These are phyloP conservation scores for Penstemon eatonii DNA, from an alignment of 257 asterid genomes.

Conservation along the genomic window DNA sequence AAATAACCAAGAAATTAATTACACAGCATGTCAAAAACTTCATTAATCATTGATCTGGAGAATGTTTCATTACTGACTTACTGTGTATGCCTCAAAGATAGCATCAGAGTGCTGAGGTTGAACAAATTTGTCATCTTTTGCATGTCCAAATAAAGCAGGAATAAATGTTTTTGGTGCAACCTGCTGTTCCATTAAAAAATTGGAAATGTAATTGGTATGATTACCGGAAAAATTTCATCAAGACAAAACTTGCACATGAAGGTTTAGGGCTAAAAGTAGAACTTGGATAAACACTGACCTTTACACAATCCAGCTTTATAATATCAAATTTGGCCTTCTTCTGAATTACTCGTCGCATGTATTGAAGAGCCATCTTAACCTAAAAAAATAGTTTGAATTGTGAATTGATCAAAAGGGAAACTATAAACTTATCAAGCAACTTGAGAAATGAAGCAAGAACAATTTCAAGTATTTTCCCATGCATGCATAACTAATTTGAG, in stretches of 20 bases:
- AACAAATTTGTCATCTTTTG: slow-evolving; percentile 84
- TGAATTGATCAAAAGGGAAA: slow-evolving; percentile 20
- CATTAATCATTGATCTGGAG: slow-evolving; percentile 12
- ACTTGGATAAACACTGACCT: slow-evolving; percentile 51
- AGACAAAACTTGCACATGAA: slow-evolving; percentile 3
- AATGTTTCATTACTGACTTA: slow-evolving; percentile 24
- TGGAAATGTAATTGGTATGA: slow-evolving; percentile 23
- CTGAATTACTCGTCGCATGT: slow-evolving; percentile 88
- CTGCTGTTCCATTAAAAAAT: slow-evolving; percentile 43
- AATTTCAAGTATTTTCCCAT: neutral
- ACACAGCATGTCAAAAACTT: slow-evolving; percentile 14
- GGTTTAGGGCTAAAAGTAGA: slow-evolving; percentile 25
- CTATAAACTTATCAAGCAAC: neutral
- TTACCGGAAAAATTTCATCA: neutral
- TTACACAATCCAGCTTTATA: slow-evolving; percentile 66
- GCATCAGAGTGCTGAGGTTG: slow-evolving; percentile 83
- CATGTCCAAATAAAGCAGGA: slow-evolving; percentile 96
- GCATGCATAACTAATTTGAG: neutral
- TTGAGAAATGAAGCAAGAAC: neutral
- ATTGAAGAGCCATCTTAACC: slow-evolving; percentile 93
- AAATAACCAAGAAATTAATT: slow-evolving; percentile 31
- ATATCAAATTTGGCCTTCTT: slow-evolving; percentile 94
- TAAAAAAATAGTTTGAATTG: slow-evolving; percentile 27
- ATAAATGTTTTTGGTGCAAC: slow-evolving; percentile 84
- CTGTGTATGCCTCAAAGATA: slow-evolving; percentile 78